Evolutionary conservation across 2,329 filamentous ascomycete species (phyloP), one percentile per base, ranked within the genome.

Genomic region (Colletotrichum sp.): DNA sequence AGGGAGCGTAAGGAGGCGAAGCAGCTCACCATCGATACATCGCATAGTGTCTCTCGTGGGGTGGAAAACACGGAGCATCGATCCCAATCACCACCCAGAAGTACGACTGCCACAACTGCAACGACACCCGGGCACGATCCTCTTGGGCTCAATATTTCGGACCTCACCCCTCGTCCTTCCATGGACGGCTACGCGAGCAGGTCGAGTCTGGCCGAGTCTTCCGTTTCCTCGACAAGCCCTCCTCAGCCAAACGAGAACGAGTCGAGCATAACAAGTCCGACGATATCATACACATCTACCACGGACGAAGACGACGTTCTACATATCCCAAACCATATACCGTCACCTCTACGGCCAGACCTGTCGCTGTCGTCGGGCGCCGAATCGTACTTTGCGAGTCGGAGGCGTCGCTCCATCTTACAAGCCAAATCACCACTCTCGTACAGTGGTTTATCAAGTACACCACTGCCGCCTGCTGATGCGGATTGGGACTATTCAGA

Each of bases 401-500:
- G 85, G 78, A 84, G 88, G 75, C 84, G 89, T 75, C 84, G 88
- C 80, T 88, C 88, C 1, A 85, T 86, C 56, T 89, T 88, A 77
- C 87, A 89, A 66, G 87, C 90, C 72, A 92, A 92, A 78, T 93
- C 92, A 2, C 92, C 92, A 0, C 81, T 93, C 7, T 92, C 91
- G 0, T 87, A 92, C 16, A 88, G 86, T 13, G 89, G 89, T 2
- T 82, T 91, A 6, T 85, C 90, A 3, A 85, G 87, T 5, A 88
- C 87, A 60, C 85, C 89, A 18, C 80, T 90, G 9, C 84, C 87
- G 12, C 80, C 84, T 16, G 83, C 85, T 79, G 93, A 88, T 74
- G 83, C 85, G 13, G 92, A 93, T 75, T 97, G 95, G 93, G 95
- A 98, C 85, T 98, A 98, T 82, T 92, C 93, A 56, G 96, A 98